Conservation (phyloP, 2,329 filamentous ascomycete species). For the Pseudocercospora ulei region DNA sequence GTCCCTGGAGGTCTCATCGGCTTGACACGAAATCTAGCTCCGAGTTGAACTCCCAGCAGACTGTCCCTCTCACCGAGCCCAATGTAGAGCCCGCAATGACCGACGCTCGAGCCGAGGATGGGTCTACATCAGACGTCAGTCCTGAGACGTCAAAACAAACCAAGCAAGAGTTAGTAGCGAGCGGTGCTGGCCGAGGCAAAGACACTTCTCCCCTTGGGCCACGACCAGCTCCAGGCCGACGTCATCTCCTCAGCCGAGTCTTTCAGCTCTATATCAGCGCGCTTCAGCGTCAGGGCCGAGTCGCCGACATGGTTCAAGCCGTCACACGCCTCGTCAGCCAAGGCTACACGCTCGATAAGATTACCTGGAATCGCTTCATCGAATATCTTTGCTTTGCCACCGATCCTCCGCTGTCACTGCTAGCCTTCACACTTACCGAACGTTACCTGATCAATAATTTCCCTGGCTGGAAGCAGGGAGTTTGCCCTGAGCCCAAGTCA, state of each 20-base stretch:
- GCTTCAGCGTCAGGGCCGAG: conserved; percentile 45
- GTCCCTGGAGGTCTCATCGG: not conserved
- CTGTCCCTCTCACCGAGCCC: not conserved
- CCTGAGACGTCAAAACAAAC: not conserved
- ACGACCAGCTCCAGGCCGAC: conserved; percentile 15
- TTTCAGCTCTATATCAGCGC: conserved; percentile 47
- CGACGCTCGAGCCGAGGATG: conserved; percentile 18
- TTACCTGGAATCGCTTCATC: conserved; percentile 70
- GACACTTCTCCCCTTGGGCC: conserved; percentile 9
- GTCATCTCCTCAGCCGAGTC: conserved; percentile 39
- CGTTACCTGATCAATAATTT: conserved; percentile 66
- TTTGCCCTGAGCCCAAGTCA: conserved; percentile 4
- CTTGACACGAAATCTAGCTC: conserved; percentile 7
- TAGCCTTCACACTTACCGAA: conserved; percentile 69
- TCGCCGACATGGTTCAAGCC: conserved; percentile 33
- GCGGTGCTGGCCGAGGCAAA: not conserved
- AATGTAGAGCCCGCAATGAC: not conserved
- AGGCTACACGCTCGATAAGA: conserved; percentile 65
- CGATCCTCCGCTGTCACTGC: conserved; percentile 41
- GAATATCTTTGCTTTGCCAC: conserved; percentile 54
- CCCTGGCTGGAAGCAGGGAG: conserved; percentile 77
- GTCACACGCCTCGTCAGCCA: conserved; percentile 49
- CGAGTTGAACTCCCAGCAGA: conserved; percentile 2
- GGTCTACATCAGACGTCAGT: conserved; percentile 10
- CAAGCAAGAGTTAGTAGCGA: not conserved